Base-by-base conservation (phyloP, 768 basidiomycete species). In the Polyporus arcularius region DNA sequence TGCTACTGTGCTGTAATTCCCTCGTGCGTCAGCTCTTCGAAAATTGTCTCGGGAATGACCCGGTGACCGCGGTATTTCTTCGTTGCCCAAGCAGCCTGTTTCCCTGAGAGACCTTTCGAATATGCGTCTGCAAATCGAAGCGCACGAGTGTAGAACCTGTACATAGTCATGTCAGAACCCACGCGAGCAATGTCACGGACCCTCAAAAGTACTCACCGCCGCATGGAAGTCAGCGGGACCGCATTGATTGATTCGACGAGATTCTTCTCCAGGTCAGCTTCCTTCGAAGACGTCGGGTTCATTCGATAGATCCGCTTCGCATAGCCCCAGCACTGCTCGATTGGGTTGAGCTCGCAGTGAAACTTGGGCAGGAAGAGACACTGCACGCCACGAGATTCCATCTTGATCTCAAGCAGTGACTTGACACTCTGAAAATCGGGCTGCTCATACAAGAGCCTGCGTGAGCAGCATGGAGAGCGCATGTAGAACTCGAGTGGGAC, bases 351-450 rank as follows among this genome's bases (percentile, higher is more conserved):
- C 61, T 78, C 69, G 41, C 72, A 75, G 54, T 79, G 76, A 59
- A 74, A 80, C 57, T 79, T 79, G 0, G 73, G 77, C 14, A 75
- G 68, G 57, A 79, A 79, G n/a, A 77, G 55, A 53, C 68, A 66
- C 28, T 67, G 43, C 53, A 75, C 60, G 4, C 76, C 76, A 0
- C 61, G 35, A 0, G 55, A 51, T 12, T 67, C 52, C 55, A 63
- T 72, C 2, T 62, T 32, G 1, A 21, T 57, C 59, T 82, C 72
- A 0, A 82, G 67, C 5, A 68, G 40, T 1, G 76, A 75, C 49
- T 72, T 57, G 1, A 72, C 68, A 43, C 72, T 55, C 6, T 62
- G 18, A 64, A 82, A 82, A 62, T 83, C 79, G 4, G 75, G 75
- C 52, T 82, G 63, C 32, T 73, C 73, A 67, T 68, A 79, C 0